Base-by-base conservation (phyloP, 192 early-diverging fungal genomes). In the Entomortierella beljakovae region DNA sequence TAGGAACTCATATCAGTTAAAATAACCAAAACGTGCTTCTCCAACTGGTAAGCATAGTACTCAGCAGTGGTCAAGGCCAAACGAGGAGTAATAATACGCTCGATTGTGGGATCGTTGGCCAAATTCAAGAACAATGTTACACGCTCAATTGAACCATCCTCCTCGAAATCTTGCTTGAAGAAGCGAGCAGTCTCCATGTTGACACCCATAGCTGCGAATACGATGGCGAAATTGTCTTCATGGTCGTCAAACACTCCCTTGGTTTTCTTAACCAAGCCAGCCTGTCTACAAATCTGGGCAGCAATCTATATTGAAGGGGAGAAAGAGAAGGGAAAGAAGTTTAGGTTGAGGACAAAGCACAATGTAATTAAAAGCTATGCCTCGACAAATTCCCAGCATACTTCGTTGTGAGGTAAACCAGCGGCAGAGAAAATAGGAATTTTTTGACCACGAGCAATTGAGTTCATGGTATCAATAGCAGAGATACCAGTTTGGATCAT, bases 151-250 rank as follows among this genome's bases (percentile, higher is more conserved):
- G 98, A 98, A 58, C 98, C 98, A 86, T 98, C 98, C 84, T 99
- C 98, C 82, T 98, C 98, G 84, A 99, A 99, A 85, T 99, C 98
- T 87, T 99, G 98, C 84, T 98, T 99, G 84, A 99, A 99, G 91
- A 96, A 99, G 52, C 98, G 91, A 59, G 97, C 98, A 11, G 98
- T 98, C 83, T 99, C 98, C 95, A 99, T 96, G 86, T 99, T 99
- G 62, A 99, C 98, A 83, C 98, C 98, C 98, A 99, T 99, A 57
- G 98, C 98, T 28, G 94, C 98, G 80, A 99, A 99, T 32, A 99
- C 98, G 64, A 99, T 97, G 53, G 98, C 94, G 86, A 99, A 99
- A 84, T 99, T 99, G 80, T 99, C 97, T 80, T 97, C 95, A 81
- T 98, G 96, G 58, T 88, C 94, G 76, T 99, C 98, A 61, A 94